These are phyloP conservation scores for Saccharomyces pastorianus DNA, from an alignment of 1,139 yeast species.

Conservation along the genomic window DNA sequence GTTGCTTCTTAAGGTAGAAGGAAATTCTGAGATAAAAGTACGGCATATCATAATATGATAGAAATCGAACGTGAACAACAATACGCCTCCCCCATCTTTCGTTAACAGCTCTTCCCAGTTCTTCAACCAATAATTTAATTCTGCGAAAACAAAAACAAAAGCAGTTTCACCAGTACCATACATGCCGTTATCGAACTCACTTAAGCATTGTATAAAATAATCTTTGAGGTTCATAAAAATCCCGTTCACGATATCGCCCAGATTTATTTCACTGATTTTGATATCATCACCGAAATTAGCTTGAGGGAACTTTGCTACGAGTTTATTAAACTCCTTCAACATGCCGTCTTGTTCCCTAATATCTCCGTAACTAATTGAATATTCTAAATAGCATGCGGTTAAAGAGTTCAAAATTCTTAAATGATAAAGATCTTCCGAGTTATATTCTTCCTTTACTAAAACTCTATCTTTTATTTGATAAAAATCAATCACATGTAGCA, in stretches of 20 bases:
- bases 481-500: conserved; percentile 39
- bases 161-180: neutral
- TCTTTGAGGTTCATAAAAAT: conserved; percentile 25
- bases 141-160: conserved; percentile 24
- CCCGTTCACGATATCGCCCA: conserved; percentile 32
- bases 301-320: conserved; percentile 39
- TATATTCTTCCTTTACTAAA: conserved; percentile 23
- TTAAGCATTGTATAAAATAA: conserved; percentile 17
- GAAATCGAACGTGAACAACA: conserved; percentile 39
- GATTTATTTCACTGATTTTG: conserved; percentile 40
- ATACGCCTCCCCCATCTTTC: conserved; percentile 39
- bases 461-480: conserved; percentile 36
- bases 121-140: conserved; percentile 36
- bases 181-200: conserved; percentile 3
- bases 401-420: conserved; percentile 43
- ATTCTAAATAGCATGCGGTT: conserved; percentile 42
- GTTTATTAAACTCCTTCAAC: conserved; percentile 32
- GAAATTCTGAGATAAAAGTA: conserved; percentile 30
- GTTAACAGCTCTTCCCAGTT: conserved; percentile 38
- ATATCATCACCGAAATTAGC: conserved; percentile 44
- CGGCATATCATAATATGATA: conserved; percentile 38
- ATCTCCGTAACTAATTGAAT: conserved; percentile 40
- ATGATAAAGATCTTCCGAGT: conserved; percentile 40
- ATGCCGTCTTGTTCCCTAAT: conserved; percentile 24
- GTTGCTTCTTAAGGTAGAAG: conserved; percentile 14